Evolutionary conservation across 495 filamentous ascomycete species (phyloP), one percentile per base, ranked within the genome.

Genomic region (Penicillium psychrofluorescens): DNA sequence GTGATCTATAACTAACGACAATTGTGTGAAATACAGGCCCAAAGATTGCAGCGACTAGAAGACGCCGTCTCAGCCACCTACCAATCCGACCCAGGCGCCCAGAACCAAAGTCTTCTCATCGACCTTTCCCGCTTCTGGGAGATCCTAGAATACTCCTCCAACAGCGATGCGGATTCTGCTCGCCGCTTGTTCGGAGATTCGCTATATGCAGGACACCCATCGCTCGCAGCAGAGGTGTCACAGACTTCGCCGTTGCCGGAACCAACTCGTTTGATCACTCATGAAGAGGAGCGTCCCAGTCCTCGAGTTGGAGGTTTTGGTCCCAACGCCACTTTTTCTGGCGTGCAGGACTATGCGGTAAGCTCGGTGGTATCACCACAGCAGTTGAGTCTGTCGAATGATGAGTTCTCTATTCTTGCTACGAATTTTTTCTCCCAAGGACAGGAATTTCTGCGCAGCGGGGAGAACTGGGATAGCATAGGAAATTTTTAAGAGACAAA

Each of bases 81-180:
- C 40, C 63, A 67, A 38, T 58, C 67, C 10, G 62, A 66, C 22
- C 61, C 64, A 0, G 57, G 51, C 11, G 53, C 60, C 1, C 68
- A 67, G 35, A 70, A 70, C 45, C 65, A 70, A 44, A 68, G 64
- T 34, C 58, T 75, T 11, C 48, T 73, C 0, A 73, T 75, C 12
- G 71, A 75, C 35, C 60, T 75, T 0, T 72, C 69, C 1, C 64
- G 63, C 29, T 75, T 75, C 51, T 75, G 68, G 63, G 69, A 75
- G 43, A 67, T 75, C 28, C 56, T 75, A 0, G 71, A 75, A 54
- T 75, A 73, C 40, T 67, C 69, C 9, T 71, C 69, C 7, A 66
- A 67, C 38, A 70, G 65, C 43, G 67, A 72, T 16, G 46, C 57
- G 0, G 58, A 65, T 34, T 70, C 66, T 14, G 63, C 64, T 29